A percentile compares a stretch with the other conserved stretches of the same genome.
Conservation (phyloP, 1,284 basidiomycete species). For the Naganishia liquefaciens region DNA sequence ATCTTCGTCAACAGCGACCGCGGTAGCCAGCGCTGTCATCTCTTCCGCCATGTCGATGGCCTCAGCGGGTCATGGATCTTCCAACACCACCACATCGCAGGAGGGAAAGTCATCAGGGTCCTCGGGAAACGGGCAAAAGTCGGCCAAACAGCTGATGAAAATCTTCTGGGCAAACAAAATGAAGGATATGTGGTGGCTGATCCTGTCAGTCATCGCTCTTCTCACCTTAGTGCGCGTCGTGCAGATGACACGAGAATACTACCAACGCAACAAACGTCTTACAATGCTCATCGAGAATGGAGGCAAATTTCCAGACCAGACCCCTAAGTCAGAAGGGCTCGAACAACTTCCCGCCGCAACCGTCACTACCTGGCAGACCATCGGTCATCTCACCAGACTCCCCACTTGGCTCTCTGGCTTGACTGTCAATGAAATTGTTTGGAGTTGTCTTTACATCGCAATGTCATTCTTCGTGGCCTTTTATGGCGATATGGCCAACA, state of each 20-base stretch:
- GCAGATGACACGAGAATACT: conserved; percentile 12
- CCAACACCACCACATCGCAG: conserved; percentile 9
- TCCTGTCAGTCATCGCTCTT: conserved; percentile 10
- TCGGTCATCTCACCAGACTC: conserved; percentile 23
- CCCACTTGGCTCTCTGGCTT: conserved; percentile 25
- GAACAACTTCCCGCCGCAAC: conserved; percentile 6
- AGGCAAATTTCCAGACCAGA: neutral
- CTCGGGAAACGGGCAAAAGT: neutral
- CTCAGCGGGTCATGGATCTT: neutral
- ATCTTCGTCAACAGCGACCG: conserved; percentile 6
- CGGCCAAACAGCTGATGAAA: conserved; percentile 1
- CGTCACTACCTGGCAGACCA: conserved; percentile 24
- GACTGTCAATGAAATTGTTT: conserved; percentile 26
- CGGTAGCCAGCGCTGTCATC: conserved; percentile 2
- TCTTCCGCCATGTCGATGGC: conserved; percentile 17
- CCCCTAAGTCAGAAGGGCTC: neutral
- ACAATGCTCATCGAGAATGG: conserved; percentile 4
- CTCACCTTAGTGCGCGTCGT: conserved; percentile 15
- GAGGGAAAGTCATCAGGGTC: neutral
- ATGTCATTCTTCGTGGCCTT: conserved; percentile 17
- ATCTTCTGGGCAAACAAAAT: conserved; percentile 1
- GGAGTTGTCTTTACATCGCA: conserved; percentile 19
- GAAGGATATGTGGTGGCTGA: conserved; percentile 21
- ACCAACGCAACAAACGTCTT: conserved; percentile 15
- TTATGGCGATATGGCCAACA: conserved; percentile 1